These are phyloP conservation scores for Arthroderma sp. DNA, from an alignment of 2,329 filamentous ascomycete genomes.

Conservation along the genomic window DNA sequence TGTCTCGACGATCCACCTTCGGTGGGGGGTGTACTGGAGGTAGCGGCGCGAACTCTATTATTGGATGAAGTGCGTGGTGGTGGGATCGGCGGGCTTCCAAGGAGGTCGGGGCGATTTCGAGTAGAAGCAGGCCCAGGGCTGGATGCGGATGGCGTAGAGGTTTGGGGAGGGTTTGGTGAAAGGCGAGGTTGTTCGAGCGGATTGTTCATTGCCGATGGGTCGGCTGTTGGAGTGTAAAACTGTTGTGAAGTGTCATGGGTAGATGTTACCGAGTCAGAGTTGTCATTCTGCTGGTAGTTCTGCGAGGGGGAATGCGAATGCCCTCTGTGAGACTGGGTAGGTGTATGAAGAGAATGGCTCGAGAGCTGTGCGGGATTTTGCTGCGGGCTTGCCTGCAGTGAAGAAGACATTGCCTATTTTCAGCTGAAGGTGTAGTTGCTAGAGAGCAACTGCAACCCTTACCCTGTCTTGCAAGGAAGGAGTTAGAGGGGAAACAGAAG, in stretches of 20 bases:
- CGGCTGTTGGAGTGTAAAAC: slow-evolving; percentile 21
- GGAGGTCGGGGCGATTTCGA: slow-evolving; percentile 31
- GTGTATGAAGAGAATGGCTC: slow-evolving; percentile 25
- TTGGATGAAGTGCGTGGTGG: slow-evolving; percentile 74
- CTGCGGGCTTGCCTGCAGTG: slow-evolving; percentile 49
- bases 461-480: not conserved
- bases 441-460: slow-evolving; percentile 3
- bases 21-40: slow-evolving; percentile 22
- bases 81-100: slow-evolving; percentile 52
- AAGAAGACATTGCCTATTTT: slow-evolving; percentile 41
- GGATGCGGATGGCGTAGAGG: slow-evolving; percentile 26
- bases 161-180: slow-evolving; percentile 29
- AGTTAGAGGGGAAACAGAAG: too few species aligned
- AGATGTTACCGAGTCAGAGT: not conserved
- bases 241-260: slow-evolving; percentile 13
- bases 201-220: slow-evolving; percentile 31
- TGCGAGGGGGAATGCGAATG: slow-evolving; percentile 16
- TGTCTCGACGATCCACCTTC: slow-evolving; percentile 30
- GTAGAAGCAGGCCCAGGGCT: slow-evolving; percentile 1
- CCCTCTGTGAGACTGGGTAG: slow-evolving; percentile 26
- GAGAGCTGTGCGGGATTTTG: slow-evolving; percentile 37
- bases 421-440: not conserved
- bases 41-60: slow-evolving; percentile 36
- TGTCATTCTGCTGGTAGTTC: slow-evolving; percentile 32
- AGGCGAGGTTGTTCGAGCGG: slow-evolving; percentile 30